Base-by-base conservation (phyloP, 1,139 yeast genomes). In the Yamadazyma buinensis region DNA sequence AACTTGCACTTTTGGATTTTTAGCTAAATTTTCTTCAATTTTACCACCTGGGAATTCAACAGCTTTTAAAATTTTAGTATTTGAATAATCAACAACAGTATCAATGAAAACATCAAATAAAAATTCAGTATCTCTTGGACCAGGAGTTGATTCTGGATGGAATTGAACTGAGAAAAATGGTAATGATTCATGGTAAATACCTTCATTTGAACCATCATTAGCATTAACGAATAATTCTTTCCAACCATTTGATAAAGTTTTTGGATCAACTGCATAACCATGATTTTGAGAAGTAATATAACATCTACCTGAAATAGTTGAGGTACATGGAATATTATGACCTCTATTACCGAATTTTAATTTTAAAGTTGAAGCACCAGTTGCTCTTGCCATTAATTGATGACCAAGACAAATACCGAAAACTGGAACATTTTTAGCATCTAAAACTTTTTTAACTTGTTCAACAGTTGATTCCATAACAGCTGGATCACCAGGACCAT, bases 401-500 rank as follows among this genome's bases (percentile, higher is more conserved):
- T 94, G 99, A 63, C 99, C 99, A 52, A 92, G 74, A 79, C 99
- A 94, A 58, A 94, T 94, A 78, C 98, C 98, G 54, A 92, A 92
- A 38, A 90, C 75, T 36, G 95, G 95, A 29, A 87, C 77, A 59
- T 79, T 81, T 32, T 76, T 78, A 34, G 72, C 77, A 29, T 64
- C 59, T 38, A 92, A 61, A 27, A 77, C 85, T 32, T 55, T 60
- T 34, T 72, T 52, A 52, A 92, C 67, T 46, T 75, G 78, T 26
- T 64, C 70, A 30, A 82, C 84, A 38, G 85, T 77, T 17, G 67
- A 69, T 38, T 77, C 59, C 80, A 94, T 74, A 40, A 84, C 86
- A 29, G 95, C 77, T 40, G 99, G 99, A 67, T 94, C 97, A 76
- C 99, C 99, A 28, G 99, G 99, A 70, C 99, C 99, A 63, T 94